Evolutionary conservation across 805 yeast species (phyloP).

Genomic region (Cyberlindnera petersonii): DNA sequence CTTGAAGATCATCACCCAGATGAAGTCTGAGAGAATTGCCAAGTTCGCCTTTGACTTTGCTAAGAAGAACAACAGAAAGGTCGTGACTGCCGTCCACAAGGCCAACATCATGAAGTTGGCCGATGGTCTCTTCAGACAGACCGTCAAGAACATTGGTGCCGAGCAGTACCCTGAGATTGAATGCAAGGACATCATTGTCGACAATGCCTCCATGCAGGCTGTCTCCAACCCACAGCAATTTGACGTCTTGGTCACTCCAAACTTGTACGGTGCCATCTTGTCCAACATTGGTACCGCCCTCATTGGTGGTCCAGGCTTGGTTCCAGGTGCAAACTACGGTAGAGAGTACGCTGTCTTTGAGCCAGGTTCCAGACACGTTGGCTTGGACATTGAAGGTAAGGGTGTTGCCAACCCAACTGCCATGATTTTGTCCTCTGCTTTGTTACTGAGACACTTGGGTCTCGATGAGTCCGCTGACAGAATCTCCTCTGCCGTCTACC

Average conservation of each 20-base stretch:
- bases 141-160: slow-evolving; percentile 82
- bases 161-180: slow-evolving; percentile 80
- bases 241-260: slow-evolving; percentile 96
- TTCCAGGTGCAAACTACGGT: slow-evolving; percentile 98
- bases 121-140: slow-evolving; percentile 95
- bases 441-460: slow-evolving; percentile 95
- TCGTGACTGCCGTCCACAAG: slow-evolving; percentile 96
- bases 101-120: slow-evolving; percentile 99
- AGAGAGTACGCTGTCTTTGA: slow-evolving; percentile 97
- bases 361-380: slow-evolving; percentile 99
- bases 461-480: slow-evolving; percentile 79
- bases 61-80: slow-evolving; percentile 81
- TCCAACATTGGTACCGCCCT: slow-evolving; percentile 97
- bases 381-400: slow-evolving; percentile 90
- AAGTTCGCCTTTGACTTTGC: slow-evolving; percentile 97
- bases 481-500: slow-evolving; percentile 85
- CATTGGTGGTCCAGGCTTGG: slow-evolving; percentile 97
- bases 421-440: slow-evolving; percentile 94
- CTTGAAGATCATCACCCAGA: slow-evolving; percentile 87
- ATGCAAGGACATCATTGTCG: slow-evolving; percentile 92
- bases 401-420: slow-evolving; percentile 96
- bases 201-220: slow-evolving; percentile 99
- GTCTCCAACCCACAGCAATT: slow-evolving; percentile 97
- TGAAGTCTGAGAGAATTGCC: slow-evolving; percentile 95
- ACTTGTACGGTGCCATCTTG: slow-evolving; percentile 94